Evolutionary conservation across 228 moss, liverwort and hornwort genomes (phyloP).

Genomic region (Sphagnum magellanicum): DNA sequence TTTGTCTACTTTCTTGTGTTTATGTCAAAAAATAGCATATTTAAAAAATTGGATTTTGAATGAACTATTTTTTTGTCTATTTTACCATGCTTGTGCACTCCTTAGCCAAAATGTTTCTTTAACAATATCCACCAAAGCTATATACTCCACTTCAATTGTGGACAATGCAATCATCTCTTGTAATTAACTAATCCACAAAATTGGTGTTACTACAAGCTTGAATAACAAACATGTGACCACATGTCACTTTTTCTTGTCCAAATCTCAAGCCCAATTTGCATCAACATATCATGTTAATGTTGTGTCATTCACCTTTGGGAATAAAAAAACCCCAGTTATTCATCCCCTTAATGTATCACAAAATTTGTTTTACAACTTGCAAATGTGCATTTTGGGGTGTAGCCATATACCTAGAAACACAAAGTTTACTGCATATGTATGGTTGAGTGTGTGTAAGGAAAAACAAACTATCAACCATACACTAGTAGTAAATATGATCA

Average conservation of each 20-base stretch:
- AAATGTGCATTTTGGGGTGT: neutral
- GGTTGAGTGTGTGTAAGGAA: neutral
- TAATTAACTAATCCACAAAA: neutral
- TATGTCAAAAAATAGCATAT: too few species aligned
- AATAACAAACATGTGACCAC: neutral
- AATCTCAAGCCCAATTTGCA: neutral
- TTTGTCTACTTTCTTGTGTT: too few species aligned
- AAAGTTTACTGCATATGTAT: neutral
- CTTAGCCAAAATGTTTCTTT: neutral
- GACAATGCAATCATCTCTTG: neutral
- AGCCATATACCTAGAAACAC: neutral
- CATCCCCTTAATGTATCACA: neutral
- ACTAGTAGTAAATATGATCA: neutral
- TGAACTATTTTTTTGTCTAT: too few species aligned
- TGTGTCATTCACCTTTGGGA: neutral
- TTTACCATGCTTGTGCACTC: too few species aligned
- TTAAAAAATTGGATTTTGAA: too few species aligned
- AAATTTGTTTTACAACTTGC: neutral
- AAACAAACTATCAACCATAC: neutral
- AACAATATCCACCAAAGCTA: neutral
- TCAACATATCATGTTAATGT: neutral
- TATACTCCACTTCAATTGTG: neutral
- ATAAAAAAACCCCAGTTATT: neutral
- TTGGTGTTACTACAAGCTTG: neutral
- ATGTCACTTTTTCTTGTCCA: neutral